These are phyloP conservation scores for Houttuynia cordata DNA, from an alignment of 164 flowering plant genomes.

Conservation along the genomic window DNA sequence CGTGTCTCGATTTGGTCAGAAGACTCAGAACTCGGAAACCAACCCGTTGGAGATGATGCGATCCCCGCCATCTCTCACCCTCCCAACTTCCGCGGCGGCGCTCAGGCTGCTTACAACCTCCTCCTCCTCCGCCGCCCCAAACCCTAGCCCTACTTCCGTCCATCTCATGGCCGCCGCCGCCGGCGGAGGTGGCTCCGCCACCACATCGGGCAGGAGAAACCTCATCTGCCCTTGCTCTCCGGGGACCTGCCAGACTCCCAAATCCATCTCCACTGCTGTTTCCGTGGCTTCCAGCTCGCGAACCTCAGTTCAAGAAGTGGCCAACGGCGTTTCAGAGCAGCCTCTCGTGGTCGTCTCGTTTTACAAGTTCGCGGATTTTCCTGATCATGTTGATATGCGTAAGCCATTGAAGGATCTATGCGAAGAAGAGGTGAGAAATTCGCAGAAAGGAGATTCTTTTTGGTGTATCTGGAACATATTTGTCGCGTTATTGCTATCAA, in stretches of 20 bases:
- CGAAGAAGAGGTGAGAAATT: slow-evolving; percentile 43
- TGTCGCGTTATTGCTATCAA: no score
- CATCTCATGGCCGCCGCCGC: slow-evolving; percentile 1
- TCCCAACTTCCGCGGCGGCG: slow-evolving; percentile 9
- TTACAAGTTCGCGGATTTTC: slow-evolving; percentile 92
- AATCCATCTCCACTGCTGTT: slow-evolving; percentile 3
- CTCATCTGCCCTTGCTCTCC: slow-evolving; percentile 4
- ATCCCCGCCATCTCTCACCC: slow-evolving; percentile 13
- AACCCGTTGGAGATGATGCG: slow-evolving; percentile 6
- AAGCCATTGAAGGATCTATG: slow-evolving; percentile 82
- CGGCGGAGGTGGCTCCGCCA: no score
- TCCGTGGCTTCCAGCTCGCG: slow-evolving; percentile 4
- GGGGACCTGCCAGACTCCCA: no score
- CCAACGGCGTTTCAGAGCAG: background rate
- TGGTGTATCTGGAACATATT: no score
- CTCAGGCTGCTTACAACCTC: slow-evolving; percentile 36
- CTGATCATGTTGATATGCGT: slow-evolving; percentile 66
- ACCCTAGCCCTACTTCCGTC: slow-evolving; percentile 15
- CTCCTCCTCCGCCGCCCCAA: slow-evolving; percentile 8
- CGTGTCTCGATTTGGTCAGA: no score
- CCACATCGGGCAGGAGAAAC: slow-evolving; percentile 2
- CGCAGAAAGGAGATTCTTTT: no score
- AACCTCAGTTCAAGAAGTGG: slow-evolving; percentile 4
- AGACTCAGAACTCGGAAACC: no score
- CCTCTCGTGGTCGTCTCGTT: slow-evolving; percentile 84